A percentile compares a stretch with the other conserved stretches of the same genome.
phyloP scores from a whole-genome alignment of 2,329 filamentous ascomycete genomes.

The Tothia fuscella region DNA sequence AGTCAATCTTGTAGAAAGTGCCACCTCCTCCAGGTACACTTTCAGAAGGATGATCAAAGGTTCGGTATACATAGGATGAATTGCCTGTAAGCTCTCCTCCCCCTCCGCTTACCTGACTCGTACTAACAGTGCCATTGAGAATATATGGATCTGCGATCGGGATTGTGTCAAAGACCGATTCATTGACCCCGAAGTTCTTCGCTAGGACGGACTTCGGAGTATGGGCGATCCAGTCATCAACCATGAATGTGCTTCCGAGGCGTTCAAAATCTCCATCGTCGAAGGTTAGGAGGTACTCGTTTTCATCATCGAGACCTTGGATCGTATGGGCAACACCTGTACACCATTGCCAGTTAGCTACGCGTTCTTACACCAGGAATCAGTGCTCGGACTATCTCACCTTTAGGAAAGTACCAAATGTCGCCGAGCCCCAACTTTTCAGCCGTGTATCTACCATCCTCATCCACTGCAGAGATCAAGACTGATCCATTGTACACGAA shows the following conservation, averaged over 20 bases:
- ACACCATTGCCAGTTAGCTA: no score
- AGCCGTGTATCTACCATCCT: conserved; percentile 44
- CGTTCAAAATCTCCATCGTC: conserved; percentile 55
- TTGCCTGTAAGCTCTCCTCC: conserved; percentile 42
- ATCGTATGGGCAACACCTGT: conserved; percentile 49
- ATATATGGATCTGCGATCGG: conserved; percentile 51
- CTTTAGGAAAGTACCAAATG: conserved; percentile 59
- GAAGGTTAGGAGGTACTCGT: conserved; percentile 55
- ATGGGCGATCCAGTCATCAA: conserved; percentile 58
- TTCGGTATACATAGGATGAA: conserved; percentile 50
- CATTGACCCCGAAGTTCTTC: conserved; percentile 56
- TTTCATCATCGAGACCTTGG: conserved; percentile 53
- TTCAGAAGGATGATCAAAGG: conserved; percentile 43
- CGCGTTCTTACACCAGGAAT: no score
- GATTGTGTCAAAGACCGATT: conserved; percentile 46
- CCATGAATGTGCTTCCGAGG: conserved; percentile 52
- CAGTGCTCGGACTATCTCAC: no score
- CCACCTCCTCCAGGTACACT: conserved; percentile 50
- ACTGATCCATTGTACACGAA: conserved; percentile 49
- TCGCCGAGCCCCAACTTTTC: conserved; percentile 49
- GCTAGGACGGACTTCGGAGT: conserved; percentile 52
- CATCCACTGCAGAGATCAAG: conserved; percentile 48
- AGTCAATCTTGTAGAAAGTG: conserved; percentile 52
- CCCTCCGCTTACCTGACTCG: conserved; percentile 35
- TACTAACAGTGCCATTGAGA: conserved; percentile 42